Conservation (phyloP, 164 flowering plant species). For the Stephania japonica region DNA sequence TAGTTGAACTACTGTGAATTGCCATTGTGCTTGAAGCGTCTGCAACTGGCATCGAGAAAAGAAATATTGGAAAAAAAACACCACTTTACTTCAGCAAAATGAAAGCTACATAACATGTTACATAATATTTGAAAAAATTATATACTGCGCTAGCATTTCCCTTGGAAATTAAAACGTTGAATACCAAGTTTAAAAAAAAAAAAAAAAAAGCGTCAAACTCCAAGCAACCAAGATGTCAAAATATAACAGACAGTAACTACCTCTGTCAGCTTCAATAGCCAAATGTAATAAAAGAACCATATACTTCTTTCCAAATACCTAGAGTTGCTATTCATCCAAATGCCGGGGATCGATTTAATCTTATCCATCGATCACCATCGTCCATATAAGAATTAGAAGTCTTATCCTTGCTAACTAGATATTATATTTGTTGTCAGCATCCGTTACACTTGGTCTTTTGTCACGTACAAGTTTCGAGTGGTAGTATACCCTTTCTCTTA, state of each 20-base stretch:
- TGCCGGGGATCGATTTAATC: too few species aligned
- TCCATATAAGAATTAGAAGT: too few species aligned
- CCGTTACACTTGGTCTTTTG: too few species aligned
- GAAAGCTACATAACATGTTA: neutral
- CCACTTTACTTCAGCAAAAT: neutral
- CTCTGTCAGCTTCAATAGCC: neutral
- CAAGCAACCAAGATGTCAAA: neutral
- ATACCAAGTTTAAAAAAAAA: too few species aligned
- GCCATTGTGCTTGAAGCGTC: slow-evolving; percentile 38
- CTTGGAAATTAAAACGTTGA: neutral
- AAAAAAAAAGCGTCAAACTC: too few species aligned
- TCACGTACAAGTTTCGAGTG: too few species aligned
- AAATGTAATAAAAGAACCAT: neutral
- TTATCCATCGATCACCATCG: too few species aligned
- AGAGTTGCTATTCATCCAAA: too few species aligned
- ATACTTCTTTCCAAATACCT: neutral
- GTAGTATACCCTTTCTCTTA: too few species aligned
- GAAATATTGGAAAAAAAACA: neutral
- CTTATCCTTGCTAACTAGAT: too few species aligned
- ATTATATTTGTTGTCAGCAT: too few species aligned
- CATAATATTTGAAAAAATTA: neutral
- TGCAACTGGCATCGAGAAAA: slow-evolving; percentile 24
- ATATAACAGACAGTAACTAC: neutral
- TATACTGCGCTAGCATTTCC: neutral
- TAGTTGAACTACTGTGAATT: slow-evolving; percentile 28